Base-by-base conservation (phyloP, 148 eudicot species). In the Vaccinium vitisidaea region DNA sequence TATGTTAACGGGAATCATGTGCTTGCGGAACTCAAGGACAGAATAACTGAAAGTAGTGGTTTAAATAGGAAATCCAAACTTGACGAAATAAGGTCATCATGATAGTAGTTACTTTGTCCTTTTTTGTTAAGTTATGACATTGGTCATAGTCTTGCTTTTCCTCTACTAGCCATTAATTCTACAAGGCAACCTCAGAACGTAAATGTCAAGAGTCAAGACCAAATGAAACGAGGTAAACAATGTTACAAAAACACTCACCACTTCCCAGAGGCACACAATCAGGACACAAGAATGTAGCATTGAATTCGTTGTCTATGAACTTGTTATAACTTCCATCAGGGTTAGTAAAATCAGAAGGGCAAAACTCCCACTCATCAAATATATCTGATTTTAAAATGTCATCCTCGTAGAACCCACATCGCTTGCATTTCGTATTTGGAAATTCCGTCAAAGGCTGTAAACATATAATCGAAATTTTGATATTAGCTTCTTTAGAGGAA, bases 301-400 rank as follows among this genome's bases (percentile, higher is more conserved):
- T 97, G 56, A 95, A 83, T 84, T 92, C 95, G 55, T 85, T 87
- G 21, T 86, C 90, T 81, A 91, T 94, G 48, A 88, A 80, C 84
- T 73, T 91, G 63, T 77, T 85, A 85, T 93, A 95, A 80, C 50
- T 88, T 39, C 94, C 98, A 86, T 90, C 87, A 86, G 85, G 36
- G 27, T 85, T 77, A 14, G 73, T 85, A 81, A 97, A 97, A 85
- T 95, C 94, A 49, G 93, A 87, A 77, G 98, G 91, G 83, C 99
- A 97, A 80, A 97, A 77, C 87, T 94, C 98, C 98, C 98, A 95
- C 82, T 95, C 99, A 86, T 94, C 98, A 87, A 95, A 94, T 84
- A 81, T 84, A 84, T 91, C 92, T 13, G 88, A 79, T 56, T 83
- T 84, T 19, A 97, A 5, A 56, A 87, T 46, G 83, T 91, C 93